Evolutionary conservation across 2,329 filamentous ascomycete species (phyloP).

Genomic region (Calonectria pseudoturangicola): DNA sequence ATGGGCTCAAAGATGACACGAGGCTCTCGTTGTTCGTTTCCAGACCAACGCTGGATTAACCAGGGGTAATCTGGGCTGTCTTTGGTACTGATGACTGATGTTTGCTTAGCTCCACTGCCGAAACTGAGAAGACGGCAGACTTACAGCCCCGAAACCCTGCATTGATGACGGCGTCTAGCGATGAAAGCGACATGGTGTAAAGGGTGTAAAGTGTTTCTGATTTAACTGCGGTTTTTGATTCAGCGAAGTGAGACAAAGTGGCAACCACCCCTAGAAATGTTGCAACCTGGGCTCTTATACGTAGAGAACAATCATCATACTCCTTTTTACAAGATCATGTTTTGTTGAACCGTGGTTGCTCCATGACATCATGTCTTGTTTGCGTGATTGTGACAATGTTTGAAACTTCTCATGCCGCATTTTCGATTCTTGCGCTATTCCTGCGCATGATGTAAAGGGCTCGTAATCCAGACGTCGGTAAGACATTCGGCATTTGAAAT

Average conservation of each 20-base stretch:
- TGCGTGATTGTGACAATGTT: background rate
- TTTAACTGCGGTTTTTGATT: background rate
- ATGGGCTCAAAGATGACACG: slow-evolving; percentile 3
- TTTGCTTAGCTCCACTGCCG: background rate
- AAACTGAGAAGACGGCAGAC: no score
- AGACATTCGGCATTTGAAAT: background rate
- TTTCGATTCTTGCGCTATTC: background rate
- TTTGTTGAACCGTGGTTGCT: background rate
- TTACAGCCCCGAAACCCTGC: slow-evolving; percentile 14
- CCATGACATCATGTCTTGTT: no score
- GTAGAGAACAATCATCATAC: no score
- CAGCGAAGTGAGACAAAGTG: background rate
- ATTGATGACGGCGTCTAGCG: background rate
- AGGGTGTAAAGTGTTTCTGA: background rate
- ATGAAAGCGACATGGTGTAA: background rate
- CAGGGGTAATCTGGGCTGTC: background rate
- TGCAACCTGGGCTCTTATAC: background rate
- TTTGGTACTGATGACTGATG: background rate
- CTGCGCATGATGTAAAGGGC: background rate
- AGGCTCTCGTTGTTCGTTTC: slow-evolving; percentile 8
- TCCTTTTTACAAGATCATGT: background rate
- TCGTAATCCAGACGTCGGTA: background rate
- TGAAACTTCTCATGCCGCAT: background rate
- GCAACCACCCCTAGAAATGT: background rate
- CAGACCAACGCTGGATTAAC: slow-evolving; percentile 1